Evolutionary conservation across 2,329 filamentous ascomycete genomes (phyloP).

Genomic region (Metarhizium humberi): DNA sequence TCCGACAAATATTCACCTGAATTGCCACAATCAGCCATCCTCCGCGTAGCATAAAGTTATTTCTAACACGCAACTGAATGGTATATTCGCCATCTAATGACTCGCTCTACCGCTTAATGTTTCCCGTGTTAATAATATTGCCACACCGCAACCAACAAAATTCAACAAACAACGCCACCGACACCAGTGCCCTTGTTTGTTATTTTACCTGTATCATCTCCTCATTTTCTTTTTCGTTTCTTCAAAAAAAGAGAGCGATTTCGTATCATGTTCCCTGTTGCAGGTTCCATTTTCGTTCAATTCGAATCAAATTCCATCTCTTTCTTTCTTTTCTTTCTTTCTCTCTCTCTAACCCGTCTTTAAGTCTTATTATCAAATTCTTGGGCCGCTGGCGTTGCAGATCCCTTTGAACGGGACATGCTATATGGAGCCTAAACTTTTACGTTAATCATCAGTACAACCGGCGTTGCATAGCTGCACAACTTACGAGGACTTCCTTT

Average conservation of each 20-base stretch:
- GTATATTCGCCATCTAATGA: background rate
- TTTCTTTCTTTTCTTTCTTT: background rate
- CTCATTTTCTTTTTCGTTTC: background rate
- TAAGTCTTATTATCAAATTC: conserved; percentile 23
- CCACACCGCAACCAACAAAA: background rate
- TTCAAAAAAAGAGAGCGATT: background rate
- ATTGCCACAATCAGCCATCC: too few relatives aligned
- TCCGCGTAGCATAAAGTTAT: too few relatives aligned
- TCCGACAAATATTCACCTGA: too few relatives aligned
- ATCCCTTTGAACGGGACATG: conserved; percentile 56
- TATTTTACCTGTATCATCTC: background rate
- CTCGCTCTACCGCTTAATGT: background rate
- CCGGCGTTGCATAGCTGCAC: background rate
- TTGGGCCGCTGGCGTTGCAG: conserved; percentile 46
- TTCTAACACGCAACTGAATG: background rate
- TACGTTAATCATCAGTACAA: background rate
- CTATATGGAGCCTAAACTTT: conserved; percentile 55
- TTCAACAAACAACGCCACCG: background rate
- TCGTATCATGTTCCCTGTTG: background rate
- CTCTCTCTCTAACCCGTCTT: background rate
- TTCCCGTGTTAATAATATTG: background rate
- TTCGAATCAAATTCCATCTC: background rate
- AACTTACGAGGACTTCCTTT: conserved; percentile 81
- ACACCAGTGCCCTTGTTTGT: background rate
- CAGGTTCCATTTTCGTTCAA: background rate